phyloP scores from a whole-genome alignment of 78 protist genomes.

The Guillardia theta region DNA sequence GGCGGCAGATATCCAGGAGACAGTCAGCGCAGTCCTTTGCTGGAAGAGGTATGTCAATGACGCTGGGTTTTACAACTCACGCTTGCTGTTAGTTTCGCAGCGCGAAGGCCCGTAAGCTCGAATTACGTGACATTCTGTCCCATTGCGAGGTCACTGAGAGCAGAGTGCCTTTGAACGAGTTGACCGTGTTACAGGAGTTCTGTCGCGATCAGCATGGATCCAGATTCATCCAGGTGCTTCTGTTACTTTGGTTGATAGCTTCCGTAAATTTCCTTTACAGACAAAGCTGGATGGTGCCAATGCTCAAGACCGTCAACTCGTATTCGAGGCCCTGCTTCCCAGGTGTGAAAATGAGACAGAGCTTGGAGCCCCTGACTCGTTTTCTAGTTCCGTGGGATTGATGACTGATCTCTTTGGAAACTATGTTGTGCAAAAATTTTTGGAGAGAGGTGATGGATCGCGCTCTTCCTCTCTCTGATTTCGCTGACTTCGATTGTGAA shows the following conservation, averaged over 20 bases:
- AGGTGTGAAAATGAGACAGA: too few relatives aligned
- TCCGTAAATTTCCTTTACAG: not conserved
- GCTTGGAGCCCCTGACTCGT: too few relatives aligned
- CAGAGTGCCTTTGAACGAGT: not conserved
- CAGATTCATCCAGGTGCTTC: constrained; percentile 87
- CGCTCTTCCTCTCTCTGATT: not conserved
- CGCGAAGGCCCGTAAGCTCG: too few relatives aligned
- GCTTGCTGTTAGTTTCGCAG: too few relatives aligned
- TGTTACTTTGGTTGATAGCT: not conserved
- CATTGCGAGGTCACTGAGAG: not conserved
- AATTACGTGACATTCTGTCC: not conserved
- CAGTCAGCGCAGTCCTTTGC: too few relatives aligned
- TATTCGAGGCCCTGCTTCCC: constrained; percentile 80
- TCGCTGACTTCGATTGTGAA: not conserved
- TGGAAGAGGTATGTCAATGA: too few relatives aligned
- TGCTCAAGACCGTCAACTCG: not conserved
- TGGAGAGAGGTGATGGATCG: constrained; percentile 77
- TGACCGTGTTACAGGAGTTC: constrained; percentile 36
- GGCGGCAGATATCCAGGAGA: too few relatives aligned
- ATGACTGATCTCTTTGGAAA: constrained; percentile 98
- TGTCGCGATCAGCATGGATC: constrained; percentile 96
- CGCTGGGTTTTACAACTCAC: too few relatives aligned
- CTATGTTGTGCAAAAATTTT: constrained; percentile 98
- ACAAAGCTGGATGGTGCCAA: constrained; percentile 84
- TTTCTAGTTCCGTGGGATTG: constrained; percentile 64